Evolutionary conservation across 176 grass and related monocot species (phyloP).

Genomic region (Saccharum spontaneum): DNA sequence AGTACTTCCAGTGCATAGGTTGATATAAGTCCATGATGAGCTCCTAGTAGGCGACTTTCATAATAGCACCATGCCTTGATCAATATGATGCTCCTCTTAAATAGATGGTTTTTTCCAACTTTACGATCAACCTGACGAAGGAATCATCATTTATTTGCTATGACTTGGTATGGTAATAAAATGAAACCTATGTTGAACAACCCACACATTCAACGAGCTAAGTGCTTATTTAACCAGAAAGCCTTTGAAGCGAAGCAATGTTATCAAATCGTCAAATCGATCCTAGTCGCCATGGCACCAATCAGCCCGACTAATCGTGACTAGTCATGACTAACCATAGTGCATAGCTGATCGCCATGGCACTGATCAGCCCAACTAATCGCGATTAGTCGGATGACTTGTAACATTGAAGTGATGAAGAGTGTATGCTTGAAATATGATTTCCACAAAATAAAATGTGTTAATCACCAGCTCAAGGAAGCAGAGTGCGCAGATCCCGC

Average conservation of each 20-base stretch:
- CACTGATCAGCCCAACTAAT: too few species aligned
- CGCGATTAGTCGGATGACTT: too few species aligned
- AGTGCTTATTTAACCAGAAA: conserved; percentile 10
- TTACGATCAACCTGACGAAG: conserved; percentile 65
- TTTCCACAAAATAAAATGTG: conserved; percentile 11
- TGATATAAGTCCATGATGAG: conserved; percentile 87
- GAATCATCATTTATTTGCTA: conserved; percentile 22
- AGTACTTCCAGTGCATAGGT: conserved; percentile 90
- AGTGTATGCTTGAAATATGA: background rate
- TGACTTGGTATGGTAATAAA: conserved; percentile 2
- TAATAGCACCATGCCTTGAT: conserved; percentile 98
- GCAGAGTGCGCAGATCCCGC: conserved; percentile 70
- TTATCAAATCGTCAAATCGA: too few species aligned
- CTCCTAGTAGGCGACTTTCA: conserved; percentile 88
- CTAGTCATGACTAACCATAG: too few species aligned
- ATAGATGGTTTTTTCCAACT: conserved; percentile 77
- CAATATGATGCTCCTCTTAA: conserved; percentile 86
- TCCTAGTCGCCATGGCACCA: too few species aligned
- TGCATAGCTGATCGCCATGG: too few species aligned
- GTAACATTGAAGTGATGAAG: background rate
- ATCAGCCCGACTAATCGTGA: too few species aligned
- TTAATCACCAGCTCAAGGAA: conserved; percentile 85
- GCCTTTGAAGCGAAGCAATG: background rate
- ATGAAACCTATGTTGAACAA: conserved; percentile 10
- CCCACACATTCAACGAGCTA: conserved; percentile 11